Evolutionary conservation across 1,284 basidiomycete genomes (phyloP).

Genomic region (Papiliotrema terrestris): DNA sequence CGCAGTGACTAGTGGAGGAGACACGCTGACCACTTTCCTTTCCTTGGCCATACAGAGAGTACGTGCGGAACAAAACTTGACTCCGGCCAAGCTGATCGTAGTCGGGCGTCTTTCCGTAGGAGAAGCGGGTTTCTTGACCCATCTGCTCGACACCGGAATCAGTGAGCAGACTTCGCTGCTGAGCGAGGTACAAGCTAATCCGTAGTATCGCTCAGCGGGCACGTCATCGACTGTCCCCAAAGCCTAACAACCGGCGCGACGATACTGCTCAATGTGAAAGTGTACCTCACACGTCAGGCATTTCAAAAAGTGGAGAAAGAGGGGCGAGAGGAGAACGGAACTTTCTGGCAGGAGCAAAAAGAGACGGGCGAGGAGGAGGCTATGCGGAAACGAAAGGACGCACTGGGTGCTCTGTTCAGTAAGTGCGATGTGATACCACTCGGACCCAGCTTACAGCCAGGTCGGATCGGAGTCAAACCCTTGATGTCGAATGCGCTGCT

Average conservation of each 20-base stretch:
- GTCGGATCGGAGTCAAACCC: conserved; percentile 45
- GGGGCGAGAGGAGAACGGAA: conserved; percentile 24
- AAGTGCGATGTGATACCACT: conserved; percentile 2
- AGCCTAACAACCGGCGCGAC: conserved; percentile 40
- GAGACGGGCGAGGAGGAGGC: conserved; percentile 46
- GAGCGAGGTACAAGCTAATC: neutral
- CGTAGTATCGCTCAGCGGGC: conserved; percentile 39
- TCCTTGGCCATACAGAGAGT: conserved; percentile 15
- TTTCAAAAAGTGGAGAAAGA: conserved; percentile 38
- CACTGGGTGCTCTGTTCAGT: conserved; percentile 44
- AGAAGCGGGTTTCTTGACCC: conserved; percentile 43
- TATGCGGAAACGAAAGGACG: conserved; percentile 46
- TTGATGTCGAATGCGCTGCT: conserved; percentile 42
- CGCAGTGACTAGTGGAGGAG: neutral
- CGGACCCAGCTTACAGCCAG: conserved; percentile 11
- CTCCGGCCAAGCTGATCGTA: neutral
- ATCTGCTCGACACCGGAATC: conserved; percentile 44
- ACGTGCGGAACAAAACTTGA: neutral
- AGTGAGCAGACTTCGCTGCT: conserved; percentile 29
- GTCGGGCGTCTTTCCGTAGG: conserved; percentile 45
- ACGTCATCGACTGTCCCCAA: conserved; percentile 46
- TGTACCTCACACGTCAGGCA: conserved; percentile 42
- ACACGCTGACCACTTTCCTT: neutral
- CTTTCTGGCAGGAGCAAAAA: conserved; percentile 48
- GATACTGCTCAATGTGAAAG: conserved; percentile 45